A percentile compares a stretch with the other conserved stretches of the same genome.
phyloP scores from a whole-genome alignment of 441 rosid genomes.

The Arabidopsis hybrid region DNA sequence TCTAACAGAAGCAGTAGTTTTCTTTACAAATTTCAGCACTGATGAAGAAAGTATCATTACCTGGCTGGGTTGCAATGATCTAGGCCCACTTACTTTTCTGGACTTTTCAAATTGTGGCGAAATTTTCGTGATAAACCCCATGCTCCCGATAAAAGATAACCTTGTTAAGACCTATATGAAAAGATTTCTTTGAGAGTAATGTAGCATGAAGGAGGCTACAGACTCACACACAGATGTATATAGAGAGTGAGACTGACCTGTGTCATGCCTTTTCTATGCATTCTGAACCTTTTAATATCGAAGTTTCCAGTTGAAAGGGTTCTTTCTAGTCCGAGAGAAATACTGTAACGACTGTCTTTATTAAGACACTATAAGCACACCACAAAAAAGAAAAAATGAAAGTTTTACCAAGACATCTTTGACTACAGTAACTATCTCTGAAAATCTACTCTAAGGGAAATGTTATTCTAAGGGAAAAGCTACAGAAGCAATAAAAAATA shows the following conservation, averaged over 20 bases:
- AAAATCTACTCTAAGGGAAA: conserved; percentile 4
- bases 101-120: conserved; percentile 96
- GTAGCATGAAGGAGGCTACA: conserved; percentile 23
- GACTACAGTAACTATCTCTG: conserved; percentile 22
- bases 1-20: conserved; percentile 17
- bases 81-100: conserved; percentile 99
- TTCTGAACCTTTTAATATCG: conserved; percentile 90
- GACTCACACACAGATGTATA: conserved; percentile 30
- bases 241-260: conserved; percentile 62
- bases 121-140: conserved; percentile 91
- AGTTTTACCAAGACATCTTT: conserved; percentile 18
- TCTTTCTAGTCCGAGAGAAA: conserved; percentile 79
- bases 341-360: conserved; percentile 46
- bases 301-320: conserved; percentile 97
- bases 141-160: conserved; percentile 79
- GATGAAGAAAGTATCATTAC: conserved; percentile 49
- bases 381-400: not conserved
- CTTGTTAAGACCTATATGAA: conserved; percentile 71
- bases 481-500: conserved; percentile 12
- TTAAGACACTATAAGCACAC: conserved; percentile 49
- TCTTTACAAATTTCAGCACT: conserved; percentile 17
- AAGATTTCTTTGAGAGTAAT: conserved; percentile 36
- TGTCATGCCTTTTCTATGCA: conserved; percentile 98
- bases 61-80: conserved; percentile 99
- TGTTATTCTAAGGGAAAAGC: conserved; percentile 22